phyloP scores from a whole-genome alignment of 257 asterid species.

The Euphrasia confusa region DNA sequence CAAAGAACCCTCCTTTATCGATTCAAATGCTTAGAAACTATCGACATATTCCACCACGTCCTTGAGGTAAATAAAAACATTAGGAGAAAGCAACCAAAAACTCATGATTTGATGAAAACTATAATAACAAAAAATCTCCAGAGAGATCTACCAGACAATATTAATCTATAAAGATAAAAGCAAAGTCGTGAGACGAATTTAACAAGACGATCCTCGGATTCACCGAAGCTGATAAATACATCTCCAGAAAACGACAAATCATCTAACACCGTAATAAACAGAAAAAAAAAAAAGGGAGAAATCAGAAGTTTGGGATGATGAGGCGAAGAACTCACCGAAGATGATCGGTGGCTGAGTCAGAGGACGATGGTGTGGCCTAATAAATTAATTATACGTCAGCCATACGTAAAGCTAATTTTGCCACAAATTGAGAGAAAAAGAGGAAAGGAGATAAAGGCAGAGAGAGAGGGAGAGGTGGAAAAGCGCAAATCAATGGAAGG shows the following conservation, averaged over 20 bases:
- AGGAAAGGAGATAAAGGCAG: neutral
- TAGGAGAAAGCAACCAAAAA: neutral
- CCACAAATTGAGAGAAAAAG: slow-evolving; percentile 26
- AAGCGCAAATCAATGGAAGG: too few species aligned
- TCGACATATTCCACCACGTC: neutral
- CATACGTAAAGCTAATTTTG: slow-evolving; percentile 19
- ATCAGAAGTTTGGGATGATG: slow-evolving; percentile 27
- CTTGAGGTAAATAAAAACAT: neutral
- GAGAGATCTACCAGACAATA: slow-evolving; percentile 4
- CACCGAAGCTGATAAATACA: neutral
- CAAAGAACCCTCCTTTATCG: neutral
- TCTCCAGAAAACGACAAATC: slow-evolving; percentile 7
- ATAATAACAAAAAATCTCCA: neutral
- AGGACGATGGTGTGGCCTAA: slow-evolving; percentile 29
- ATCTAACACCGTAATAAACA: neutral
- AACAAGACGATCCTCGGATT: slow-evolving; percentile 22
- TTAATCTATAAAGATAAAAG: neutral
- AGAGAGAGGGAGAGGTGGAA: too few species aligned
- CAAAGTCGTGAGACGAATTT: slow-evolving; percentile 12
- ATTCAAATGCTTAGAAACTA: neutral
- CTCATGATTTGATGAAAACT: neutral
- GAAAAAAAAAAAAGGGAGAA: neutral
- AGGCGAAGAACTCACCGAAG: slow-evolving; percentile 40
- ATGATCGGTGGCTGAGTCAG: slow-evolving; percentile 53
- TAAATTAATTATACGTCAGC: slow-evolving; percentile 31